Evolutionary conservation across 331 rosid species (phyloP).

Genomic region (Cydonia oblonga): DNA sequence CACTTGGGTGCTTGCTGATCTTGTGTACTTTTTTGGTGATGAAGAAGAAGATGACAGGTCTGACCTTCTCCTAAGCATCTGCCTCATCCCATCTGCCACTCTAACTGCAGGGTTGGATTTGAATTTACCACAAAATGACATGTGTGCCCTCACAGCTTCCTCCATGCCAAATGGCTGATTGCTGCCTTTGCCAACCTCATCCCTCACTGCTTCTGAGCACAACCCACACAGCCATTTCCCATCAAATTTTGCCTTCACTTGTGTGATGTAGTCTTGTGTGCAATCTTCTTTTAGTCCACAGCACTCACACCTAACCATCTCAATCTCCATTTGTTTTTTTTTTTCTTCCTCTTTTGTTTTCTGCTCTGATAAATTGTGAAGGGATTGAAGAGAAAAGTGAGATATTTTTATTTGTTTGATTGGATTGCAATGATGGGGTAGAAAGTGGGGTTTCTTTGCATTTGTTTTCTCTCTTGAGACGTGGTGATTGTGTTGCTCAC

Average conservation of each 20-base stretch:
- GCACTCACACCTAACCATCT: slow-evolving; percentile 83
- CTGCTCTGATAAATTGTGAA: slow-evolving; percentile 1
- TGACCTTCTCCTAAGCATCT: slow-evolving; percentile 86
- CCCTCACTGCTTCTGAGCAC: slow-evolving; percentile 96
- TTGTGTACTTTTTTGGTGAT: slow-evolving; percentile 48
- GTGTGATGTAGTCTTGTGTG: slow-evolving; percentile 64
- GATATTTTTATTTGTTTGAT: slow-evolving; percentile 27
- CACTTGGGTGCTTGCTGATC: slow-evolving; percentile 58
- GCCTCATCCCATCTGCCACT: slow-evolving; percentile 97
- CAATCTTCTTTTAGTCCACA: slow-evolving; percentile 95
- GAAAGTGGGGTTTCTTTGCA: slow-evolving; percentile 22
- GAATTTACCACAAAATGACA: slow-evolving; percentile 91
- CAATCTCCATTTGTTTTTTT: slow-evolving; percentile 51
- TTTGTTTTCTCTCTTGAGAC: background rate
- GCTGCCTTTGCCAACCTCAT: slow-evolving; percentile 58
- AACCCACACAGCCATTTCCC: slow-evolving; percentile 97
- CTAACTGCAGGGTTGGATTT: slow-evolving; percentile 80
- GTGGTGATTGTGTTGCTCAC: slow-evolving; percentile 8
- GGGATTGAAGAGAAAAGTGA: background rate
- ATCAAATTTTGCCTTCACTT: slow-evolving; percentile 63
- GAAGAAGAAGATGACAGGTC: slow-evolving; percentile 32
- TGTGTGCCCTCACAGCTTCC: slow-evolving; percentile 95
- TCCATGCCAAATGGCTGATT: slow-evolving; percentile 50
- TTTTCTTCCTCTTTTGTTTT: background rate
- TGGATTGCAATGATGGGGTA: slow-evolving; percentile 26